Base-by-base conservation (phyloP, 352 stramenopile species). In the Pythium oligandrum region DNA sequence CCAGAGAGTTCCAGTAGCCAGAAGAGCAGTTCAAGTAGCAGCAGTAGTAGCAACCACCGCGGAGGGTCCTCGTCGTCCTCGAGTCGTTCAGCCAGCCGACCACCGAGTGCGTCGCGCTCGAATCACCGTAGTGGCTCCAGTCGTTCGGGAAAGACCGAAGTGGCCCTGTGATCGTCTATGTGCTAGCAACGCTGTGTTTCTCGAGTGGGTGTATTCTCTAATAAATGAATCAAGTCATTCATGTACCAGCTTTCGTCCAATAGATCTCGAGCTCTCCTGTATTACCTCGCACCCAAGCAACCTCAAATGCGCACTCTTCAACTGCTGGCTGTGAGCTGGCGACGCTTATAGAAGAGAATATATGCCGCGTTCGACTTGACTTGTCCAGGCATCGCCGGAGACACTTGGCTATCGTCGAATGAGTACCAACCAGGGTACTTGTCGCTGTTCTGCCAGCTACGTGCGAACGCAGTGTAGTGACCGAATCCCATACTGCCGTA, bases 391-490 rank as follows among this genome's bases (percentile, higher is more conserved):
- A 75, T 75, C 3, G 68, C 78, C 30, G 73, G 68, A 31, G 77
- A 73, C 57, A 92, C 81, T 30, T 81, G 59, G 55, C 81, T 89
- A 58, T 95, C 86, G 53, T 95, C 86, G 55, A 93, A 95, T 12
- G 71, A 83, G 64, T 87, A 94, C 83, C 86, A 95, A 30, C 76
- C 68, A 26, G 76, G 73, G 60, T 75, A 85, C 49, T 72, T 66
- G 49, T 85, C 73, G 40, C 61, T 61, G 50, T 82, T 70, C 17
- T 79, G 68, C 75, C 78, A 89, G 56, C 73, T 88, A 50, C 77
- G 79, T 39, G 77, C 85, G 56, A 86, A 93, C 32, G 88, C 86
- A 10, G 88, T 97, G 64, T 97, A 97, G 65, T 97, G 88, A 11
- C 88, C 88, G 51, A 91, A 96, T 36, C 81, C 87, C 77, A 94